Evolutionary conservation across 177 flowering plant genomes (phyloP).

Genomic region (Vitis hybrid): DNA sequence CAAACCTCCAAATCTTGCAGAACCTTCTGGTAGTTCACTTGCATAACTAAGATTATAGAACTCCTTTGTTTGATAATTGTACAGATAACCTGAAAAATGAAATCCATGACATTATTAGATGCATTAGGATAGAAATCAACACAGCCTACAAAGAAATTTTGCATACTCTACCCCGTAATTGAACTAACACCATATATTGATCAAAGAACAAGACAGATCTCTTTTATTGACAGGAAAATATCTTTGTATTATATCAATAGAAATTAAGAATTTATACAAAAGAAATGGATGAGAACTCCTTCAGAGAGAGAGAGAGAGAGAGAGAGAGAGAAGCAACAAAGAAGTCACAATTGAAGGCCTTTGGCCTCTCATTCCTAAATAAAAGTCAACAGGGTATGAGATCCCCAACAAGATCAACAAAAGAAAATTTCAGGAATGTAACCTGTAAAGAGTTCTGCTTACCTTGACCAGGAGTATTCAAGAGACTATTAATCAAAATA

Average conservation of each 20-base stretch:
- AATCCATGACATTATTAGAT: slow-evolving; percentile 13
- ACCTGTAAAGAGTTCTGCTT: not conserved
- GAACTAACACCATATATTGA: not conserved
- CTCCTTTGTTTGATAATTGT: slow-evolving; percentile 88
- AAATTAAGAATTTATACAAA: too few relatives aligned
- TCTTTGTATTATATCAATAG: too few relatives aligned
- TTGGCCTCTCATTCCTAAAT: too few relatives aligned
- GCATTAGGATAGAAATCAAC: slow-evolving; percentile 1
- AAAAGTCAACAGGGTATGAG: too few relatives aligned
- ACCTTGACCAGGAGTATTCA: slow-evolving; percentile 92
- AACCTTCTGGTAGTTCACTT: slow-evolving; percentile 69
- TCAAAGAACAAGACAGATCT: not conserved
- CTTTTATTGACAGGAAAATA: too few relatives aligned
- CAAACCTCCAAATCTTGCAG: slow-evolving; percentile 80
- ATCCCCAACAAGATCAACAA: too few relatives aligned
- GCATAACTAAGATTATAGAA: slow-evolving; percentile 85
- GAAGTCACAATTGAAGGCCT: too few relatives aligned
- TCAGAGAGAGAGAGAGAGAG: too few relatives aligned
- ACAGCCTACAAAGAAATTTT: not conserved
- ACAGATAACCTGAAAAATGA: slow-evolving; percentile 75
- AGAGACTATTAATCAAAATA: slow-evolving; percentile 86
- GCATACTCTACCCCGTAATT: not conserved
- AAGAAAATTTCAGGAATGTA: too few relatives aligned
- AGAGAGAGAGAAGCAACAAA: too few relatives aligned
- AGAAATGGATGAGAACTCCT: too few relatives aligned